These are phyloP conservation scores for Syncephalis fuscata DNA, from an alignment of 371 early-diverging fungal species.

Conservation along the genomic window DNA sequence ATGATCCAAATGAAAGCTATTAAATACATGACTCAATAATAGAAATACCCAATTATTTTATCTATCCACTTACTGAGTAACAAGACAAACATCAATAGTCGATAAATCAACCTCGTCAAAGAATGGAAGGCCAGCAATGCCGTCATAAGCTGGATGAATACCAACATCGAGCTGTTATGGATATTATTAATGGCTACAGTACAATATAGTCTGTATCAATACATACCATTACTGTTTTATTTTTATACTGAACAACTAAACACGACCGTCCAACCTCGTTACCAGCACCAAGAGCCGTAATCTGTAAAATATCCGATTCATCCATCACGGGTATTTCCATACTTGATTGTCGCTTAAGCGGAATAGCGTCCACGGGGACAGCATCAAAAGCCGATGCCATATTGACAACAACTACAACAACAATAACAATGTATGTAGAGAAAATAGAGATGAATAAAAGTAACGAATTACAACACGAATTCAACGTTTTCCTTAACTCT, in stretches of 20 bases:
- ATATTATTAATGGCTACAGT: too few relatives aligned
- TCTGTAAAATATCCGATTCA: constrained; percentile 50
- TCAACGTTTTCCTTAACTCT: too few relatives aligned
- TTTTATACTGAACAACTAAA: constrained; percentile 88
- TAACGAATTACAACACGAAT: too few relatives aligned
- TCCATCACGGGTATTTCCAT: constrained; percentile 18
- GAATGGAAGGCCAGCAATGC: constrained; percentile 95
- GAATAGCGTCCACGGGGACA: too few relatives aligned
- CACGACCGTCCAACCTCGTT: constrained; percentile 99
- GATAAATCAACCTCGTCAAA: constrained; percentile 95
- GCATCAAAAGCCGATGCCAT: too few relatives aligned
- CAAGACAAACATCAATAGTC: constrained; percentile 84
- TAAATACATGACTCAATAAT: background rate
- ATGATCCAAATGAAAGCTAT: constrained; percentile 98
- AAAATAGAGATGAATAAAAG: too few relatives aligned
- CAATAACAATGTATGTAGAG: too few relatives aligned
- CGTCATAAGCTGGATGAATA: constrained; percentile 96
- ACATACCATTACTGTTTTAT: constrained; percentile 86
- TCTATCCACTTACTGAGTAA: constrained; percentile 68
- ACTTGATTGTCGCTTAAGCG: background rate
- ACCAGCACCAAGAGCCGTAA: constrained; percentile 98
- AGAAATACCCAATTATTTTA: background rate
- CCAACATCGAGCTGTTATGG: constrained; percentile 88
- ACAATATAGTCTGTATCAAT: too few relatives aligned
- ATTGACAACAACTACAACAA: too few relatives aligned